Conservation (phyloP, 345 rosid species). For the Aquilaria malaccensis region DNA sequence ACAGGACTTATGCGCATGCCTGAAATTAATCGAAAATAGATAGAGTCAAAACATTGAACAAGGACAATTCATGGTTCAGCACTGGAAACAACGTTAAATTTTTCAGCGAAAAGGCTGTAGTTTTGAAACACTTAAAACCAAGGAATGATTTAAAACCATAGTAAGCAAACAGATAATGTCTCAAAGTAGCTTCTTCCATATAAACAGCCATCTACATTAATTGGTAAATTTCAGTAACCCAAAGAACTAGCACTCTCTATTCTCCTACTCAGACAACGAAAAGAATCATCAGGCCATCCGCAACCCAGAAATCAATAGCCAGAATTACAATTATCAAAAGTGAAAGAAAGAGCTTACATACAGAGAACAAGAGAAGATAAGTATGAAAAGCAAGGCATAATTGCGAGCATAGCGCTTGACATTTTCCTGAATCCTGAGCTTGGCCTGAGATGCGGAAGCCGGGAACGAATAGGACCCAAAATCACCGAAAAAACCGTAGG, state of each 20-base stretch:
- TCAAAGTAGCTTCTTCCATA: too few relatives aligned
- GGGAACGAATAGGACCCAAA: slow-evolving; percentile 72
- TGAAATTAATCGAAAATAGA: not conserved
- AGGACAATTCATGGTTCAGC: too few relatives aligned
- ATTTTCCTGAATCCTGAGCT: slow-evolving; percentile 83
- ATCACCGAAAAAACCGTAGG: slow-evolving; percentile 60
- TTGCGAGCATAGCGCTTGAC: slow-evolving; percentile 84
- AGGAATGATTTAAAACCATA: too few relatives aligned
- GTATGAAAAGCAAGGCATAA: slow-evolving; percentile 61
- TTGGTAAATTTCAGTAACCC: not conserved
- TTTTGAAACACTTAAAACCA: too few relatives aligned
- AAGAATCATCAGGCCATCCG: not conserved
- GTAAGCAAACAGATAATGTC: too few relatives aligned
- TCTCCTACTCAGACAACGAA: not conserved
- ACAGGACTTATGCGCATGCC: not conserved
- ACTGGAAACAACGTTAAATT: too few relatives aligned
- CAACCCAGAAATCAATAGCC: not conserved
- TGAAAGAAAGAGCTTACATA: slow-evolving; percentile 20
- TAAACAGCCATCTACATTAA: not conserved
- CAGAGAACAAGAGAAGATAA: slow-evolving; percentile 87
- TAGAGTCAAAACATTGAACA: too few relatives aligned
- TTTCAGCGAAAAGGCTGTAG: too few relatives aligned
- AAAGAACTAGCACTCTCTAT: not conserved
- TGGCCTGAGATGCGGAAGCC: slow-evolving; percentile 58
- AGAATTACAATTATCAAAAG: not conserved